Conservation (phyloP, 148 eudicot species). For the Vaccinium myrtillus region DNA sequence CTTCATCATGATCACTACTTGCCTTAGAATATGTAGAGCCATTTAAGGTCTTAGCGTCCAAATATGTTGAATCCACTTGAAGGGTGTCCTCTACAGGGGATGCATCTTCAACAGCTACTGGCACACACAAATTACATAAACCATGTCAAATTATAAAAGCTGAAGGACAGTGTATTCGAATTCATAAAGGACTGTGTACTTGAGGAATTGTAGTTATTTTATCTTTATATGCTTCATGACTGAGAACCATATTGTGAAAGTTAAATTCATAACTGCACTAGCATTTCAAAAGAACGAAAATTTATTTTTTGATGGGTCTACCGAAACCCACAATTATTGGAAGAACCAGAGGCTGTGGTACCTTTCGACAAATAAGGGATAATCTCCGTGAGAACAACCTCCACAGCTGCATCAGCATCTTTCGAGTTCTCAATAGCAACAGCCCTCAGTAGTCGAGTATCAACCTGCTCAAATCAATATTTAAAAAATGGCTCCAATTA, state of each 20-base stretch:
- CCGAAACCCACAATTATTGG: slow-evolving; percentile 17
- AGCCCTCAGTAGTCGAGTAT: slow-evolving; percentile 69
- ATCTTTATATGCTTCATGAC: background rate
- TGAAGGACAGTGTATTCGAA: background rate
- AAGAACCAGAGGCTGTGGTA: slow-evolving; percentile 27
- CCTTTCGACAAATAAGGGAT: slow-evolving; percentile 41
- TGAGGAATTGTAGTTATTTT: background rate
- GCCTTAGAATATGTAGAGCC: slow-evolving; percentile 34
- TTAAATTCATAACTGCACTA: background rate
- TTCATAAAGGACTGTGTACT: background rate
- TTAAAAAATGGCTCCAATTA: background rate
- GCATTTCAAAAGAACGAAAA: background rate
- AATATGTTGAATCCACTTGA: background rate
- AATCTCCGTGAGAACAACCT: slow-evolving; percentile 57
- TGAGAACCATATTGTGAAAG: background rate
- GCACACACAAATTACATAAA: slow-evolving; percentile 14
- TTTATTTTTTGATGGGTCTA: slow-evolving; percentile 21
- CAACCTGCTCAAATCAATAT: slow-evolving; percentile 50
- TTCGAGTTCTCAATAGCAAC: slow-evolving; percentile 83
- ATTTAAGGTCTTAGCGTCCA: slow-evolving; percentile 14
- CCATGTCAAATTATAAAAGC: slow-evolving; percentile 8
- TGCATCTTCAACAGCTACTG: slow-evolving; percentile 16
- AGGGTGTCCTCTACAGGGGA: slow-evolving; percentile 14
- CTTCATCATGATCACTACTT: slow-evolving; percentile 26
- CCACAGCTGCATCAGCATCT: slow-evolving; percentile 71